Base-by-base conservation (phyloP, 2,329 filamentous ascomycete genomes). In the Dothiorella sarmentorum region DNA sequence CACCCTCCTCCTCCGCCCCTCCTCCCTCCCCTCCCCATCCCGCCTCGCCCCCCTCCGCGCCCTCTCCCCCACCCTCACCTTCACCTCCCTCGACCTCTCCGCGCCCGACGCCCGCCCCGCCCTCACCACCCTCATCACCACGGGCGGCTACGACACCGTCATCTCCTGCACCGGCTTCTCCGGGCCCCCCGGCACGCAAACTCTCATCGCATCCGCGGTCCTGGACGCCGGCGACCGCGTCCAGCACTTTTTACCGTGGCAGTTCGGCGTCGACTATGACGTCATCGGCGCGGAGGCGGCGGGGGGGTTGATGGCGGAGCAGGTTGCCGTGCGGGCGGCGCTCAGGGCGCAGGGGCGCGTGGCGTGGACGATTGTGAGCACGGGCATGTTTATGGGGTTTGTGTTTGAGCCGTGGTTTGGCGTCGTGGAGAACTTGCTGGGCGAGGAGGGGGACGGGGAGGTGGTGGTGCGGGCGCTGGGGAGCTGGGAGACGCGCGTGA, bases 231-330 rank as follows among this genome's bases (percentile, higher is more conserved):
- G 61, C 0, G 42, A 63, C 11, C 35, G 22, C 0, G 62, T 38
- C 9, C 4, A 68, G 2, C 69, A 68, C 66, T 90, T 80, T 66
- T 78, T 90, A 17, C 87, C 87, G 0, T 90, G 87, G 87, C 87
- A 90, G 69, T 90, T 86, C 68, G 87, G 87, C 0, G 82, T 89
- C 22, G 85, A 90, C 67, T 90, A 90, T 70, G 86, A 90, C 59
- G 68, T 75, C 26, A 82, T 89, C 15, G 85, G 85, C 3, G 18
- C 33, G 22, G 33, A 29, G 18, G 66, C 69, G 0, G 69, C 74
- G 0, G 80, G 81, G 0, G 83, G 80, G 24, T 75, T 81, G 42
- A 85, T 88, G 69, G 81, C 84, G 31, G 86, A 88, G 75, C 85
- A 89, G 72, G 73, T 86, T 0, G 77, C 29, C 43, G 67, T 72